These are phyloP conservation scores for Skeletonema potamos DNA, from an alignment of 108 stramenopile genomes.

Conservation along the genomic window DNA sequence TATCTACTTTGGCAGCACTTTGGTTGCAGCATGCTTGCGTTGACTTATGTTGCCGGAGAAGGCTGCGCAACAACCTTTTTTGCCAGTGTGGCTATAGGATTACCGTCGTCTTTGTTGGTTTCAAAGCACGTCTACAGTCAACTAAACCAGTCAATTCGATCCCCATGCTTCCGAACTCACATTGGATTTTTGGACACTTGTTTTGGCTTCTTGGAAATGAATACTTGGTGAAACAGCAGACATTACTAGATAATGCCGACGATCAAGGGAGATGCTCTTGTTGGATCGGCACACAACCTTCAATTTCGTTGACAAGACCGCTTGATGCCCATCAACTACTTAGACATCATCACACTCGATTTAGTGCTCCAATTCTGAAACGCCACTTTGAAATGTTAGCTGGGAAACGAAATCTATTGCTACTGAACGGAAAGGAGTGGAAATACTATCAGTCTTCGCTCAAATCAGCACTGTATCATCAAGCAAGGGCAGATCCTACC, in stretches of 20 bases:
- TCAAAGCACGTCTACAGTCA: background rate
- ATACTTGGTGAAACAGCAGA: background rate
- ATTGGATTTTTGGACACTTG: conserved; percentile 12
- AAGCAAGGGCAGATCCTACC: background rate
- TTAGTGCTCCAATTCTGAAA: conserved; percentile 2
- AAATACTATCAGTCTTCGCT: conserved; percentile 21
- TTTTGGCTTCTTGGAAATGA: background rate
- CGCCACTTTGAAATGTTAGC: conserved; percentile 13
- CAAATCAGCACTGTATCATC: conserved; percentile 20
- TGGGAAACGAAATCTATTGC: conserved; percentile 10
- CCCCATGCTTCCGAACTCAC: background rate
- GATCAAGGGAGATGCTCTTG: conserved; percentile 31
- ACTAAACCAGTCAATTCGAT: background rate
- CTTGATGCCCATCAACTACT: conserved; percentile 18
- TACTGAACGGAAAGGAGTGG: conserved; percentile 36
- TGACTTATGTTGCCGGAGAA: too few relatives aligned
- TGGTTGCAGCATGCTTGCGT: too few relatives aligned
- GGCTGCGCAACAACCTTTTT: background rate
- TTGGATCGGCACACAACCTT: conserved; percentile 20
- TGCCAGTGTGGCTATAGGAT: background rate
- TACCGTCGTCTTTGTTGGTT: background rate
- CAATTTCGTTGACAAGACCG: conserved; percentile 8
- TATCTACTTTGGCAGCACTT: too few relatives aligned
- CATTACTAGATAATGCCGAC: conserved; percentile 20
- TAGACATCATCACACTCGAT: conserved; percentile 1